Evolutionary conservation across 2,329 filamentous ascomycete species (phyloP).

Genomic region (Talaromyces piceae): DNA sequence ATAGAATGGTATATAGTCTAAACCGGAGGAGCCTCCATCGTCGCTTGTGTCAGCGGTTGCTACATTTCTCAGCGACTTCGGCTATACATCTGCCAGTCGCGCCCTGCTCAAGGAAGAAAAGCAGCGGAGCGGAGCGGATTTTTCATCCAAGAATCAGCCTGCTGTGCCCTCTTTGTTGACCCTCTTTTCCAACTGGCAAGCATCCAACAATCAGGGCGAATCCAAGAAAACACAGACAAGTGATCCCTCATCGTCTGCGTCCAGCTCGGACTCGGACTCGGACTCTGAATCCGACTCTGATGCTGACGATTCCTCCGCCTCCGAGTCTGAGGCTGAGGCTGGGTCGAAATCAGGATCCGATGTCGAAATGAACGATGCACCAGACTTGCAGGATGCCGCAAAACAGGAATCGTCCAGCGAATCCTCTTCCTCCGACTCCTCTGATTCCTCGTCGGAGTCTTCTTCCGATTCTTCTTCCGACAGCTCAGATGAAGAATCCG

Average conservation of each 20-base stretch:
- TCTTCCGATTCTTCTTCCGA: too few relatives aligned
- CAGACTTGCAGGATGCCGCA: conserved; percentile 21
- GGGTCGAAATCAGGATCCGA: conserved; percentile 22
- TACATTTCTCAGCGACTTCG: conserved; percentile 58
- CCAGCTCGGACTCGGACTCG: neutral
- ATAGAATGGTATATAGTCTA: neutral
- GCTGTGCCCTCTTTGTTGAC: conserved; percentile 32
- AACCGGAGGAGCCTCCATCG: conserved; percentile 37
- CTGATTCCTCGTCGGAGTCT: conserved; percentile 21
- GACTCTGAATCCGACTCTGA: conserved; percentile 1
- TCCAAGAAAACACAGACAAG: conserved; percentile 10
- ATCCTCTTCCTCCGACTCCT: neutral
- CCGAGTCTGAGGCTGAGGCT: conserved; percentile 21
- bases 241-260: neutral
- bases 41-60: conserved; percentile 62
- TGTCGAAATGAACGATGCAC: conserved; percentile 36
- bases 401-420: neutral
- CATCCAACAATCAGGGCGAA: conserved; percentile 15
- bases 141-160: conserved; percentile 19
- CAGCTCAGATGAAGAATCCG: conserved; percentile 45
- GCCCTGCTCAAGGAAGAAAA: conserved; percentile 58
- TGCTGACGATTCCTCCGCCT: conserved; percentile 14
- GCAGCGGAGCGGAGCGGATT: conserved; percentile 23
- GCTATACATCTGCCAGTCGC: conserved; percentile 54
- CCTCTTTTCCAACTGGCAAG: conserved; percentile 28